Evolutionary conservation across 78 protist species (phyloP), one percentile per base, ranked within the genome.

Genomic region (Speleostelium caveatum): DNA sequence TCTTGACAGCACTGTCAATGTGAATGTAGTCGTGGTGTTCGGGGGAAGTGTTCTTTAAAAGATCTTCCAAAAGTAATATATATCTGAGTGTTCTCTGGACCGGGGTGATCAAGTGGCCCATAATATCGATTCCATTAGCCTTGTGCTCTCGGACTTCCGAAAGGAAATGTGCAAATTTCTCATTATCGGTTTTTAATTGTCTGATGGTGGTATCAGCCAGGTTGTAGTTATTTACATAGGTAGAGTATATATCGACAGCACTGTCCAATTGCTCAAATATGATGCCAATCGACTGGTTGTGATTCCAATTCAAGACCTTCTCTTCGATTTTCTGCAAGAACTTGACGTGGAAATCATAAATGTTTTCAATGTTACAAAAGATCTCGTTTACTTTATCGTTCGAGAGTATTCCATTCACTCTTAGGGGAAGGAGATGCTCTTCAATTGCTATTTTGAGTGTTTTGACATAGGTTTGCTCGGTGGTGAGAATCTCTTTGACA

Each of bases 211-310:
- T 61, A 2, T 75, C 51, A 17, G 78, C 86, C n/a, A 65, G 39
- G 66, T 74, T 88, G 45, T 88, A 88, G 53, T 88, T 88, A 33
- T 88, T 88, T n/a, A 88, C 75, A 63, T 88, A 88, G 58, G 76
- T 69, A 12, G 66, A 35, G 53, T 88, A 88, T 21, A 66, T 65
- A 17, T 88, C 69, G 12, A 51, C 63, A 45, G 68, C 55, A 22
- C 39, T 45, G 3, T 88, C 86, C 53, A 69, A 5, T 17, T 66
- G 33, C 0, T 10, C 19, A 17, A 88, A 75, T 2, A 75, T 26
- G 36, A 75, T 87, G 49, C 71, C 67, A 30, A 88, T 61, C 2
- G 75, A 30, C 26, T 74, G 86, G 28, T 73, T 75, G 35, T 10
- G 3, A 26, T n/a, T 22, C 94, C 94, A 88, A 28, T 35, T 67